Percentiles rank a stretch among this genome's conserved stretches.
Conservation (phyloP, 352 stramenopile species). For the Pythium aphanidermatum region DNA sequence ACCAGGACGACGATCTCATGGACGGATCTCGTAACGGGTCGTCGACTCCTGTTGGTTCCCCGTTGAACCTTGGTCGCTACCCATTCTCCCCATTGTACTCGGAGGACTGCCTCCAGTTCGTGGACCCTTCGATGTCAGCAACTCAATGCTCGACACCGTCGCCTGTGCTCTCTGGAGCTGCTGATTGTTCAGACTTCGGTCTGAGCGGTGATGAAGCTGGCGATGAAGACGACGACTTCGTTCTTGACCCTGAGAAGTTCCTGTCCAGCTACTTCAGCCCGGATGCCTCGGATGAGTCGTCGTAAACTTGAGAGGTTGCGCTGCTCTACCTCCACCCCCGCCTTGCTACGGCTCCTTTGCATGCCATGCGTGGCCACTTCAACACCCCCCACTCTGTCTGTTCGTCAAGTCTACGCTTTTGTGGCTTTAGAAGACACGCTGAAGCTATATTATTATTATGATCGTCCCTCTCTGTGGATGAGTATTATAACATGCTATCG, state of each 20-base stretch:
- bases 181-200: constrained; percentile 22
- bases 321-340: background rate
- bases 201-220: constrained; percentile 42
- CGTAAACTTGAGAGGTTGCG: too few species aligned
- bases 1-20: constrained; percentile 21
- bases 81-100: constrained; percentile 20
- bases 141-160: constrained; percentile 20
- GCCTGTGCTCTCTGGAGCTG: constrained; percentile 18
- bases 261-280: constrained; percentile 79
- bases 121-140: constrained; percentile 1
- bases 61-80: constrained; percentile 14
- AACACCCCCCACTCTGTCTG: constrained; percentile 3
- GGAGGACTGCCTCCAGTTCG: constrained; percentile 17
- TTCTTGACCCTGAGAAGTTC: constrained; percentile 84
- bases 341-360: too few species aligned
- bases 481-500: constrained; percentile 8
- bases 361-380: too few species aligned
- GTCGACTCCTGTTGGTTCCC: constrained; percentile 10
- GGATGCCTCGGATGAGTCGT: constrained; percentile 1
- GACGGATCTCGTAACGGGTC: background rate
- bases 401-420: constrained; percentile 14
- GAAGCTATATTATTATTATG: constrained; percentile 35
- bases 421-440: constrained; percentile 17
- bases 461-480: constrained; percentile 2
- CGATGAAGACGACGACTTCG: constrained; percentile 75